A percentile compares a stretch with the other conserved stretches of the same genome.
phyloP scores from a whole-genome alignment of 2,329 filamentous ascomycete species.

The Claviceps africana region DNA sequence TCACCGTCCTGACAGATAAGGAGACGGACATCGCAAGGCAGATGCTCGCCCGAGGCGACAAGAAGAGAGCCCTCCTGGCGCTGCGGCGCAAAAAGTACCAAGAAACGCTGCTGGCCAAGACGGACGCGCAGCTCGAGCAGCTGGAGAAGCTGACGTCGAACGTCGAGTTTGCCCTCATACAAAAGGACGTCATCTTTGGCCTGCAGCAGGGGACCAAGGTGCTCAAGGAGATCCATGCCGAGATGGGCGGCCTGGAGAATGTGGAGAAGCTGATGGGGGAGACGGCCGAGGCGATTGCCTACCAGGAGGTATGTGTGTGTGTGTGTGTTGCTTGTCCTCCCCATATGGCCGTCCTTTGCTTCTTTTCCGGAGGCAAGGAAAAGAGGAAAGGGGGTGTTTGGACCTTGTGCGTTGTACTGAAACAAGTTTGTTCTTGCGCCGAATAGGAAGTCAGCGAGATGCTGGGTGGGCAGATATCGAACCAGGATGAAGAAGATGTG shows the following conservation, averaged over 20 bases:
- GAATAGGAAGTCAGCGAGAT: conserved; percentile 79
- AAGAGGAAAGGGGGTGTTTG: too few species aligned
- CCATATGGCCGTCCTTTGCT: background rate
- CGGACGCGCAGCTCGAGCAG: conserved; percentile 85
- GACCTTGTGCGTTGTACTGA: too few species aligned
- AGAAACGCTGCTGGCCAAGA: conserved; percentile 74
- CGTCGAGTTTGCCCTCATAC: conserved; percentile 91
- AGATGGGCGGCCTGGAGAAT: conserved; percentile 89
- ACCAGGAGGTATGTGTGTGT: conserved; percentile 64
- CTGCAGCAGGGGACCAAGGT: conserved; percentile 84
- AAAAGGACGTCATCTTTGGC: conserved; percentile 91
- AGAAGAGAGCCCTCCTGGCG: conserved; percentile 68
- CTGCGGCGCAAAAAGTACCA: conserved; percentile 95
- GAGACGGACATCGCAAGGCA: conserved; percentile 77
- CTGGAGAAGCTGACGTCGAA: conserved; percentile 75
- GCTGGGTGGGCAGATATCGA: conserved; percentile 75
- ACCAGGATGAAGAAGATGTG: conserved; percentile 93
- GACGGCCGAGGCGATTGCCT: conserved; percentile 76
- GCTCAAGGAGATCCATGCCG: conserved; percentile 76
- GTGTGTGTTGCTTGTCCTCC: background rate
- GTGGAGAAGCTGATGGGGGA: conserved; percentile 95
- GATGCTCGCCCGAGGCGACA: conserved; percentile 70
- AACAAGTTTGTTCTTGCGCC: background rate
- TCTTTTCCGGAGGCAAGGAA: background rate
- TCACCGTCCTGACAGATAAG: conserved; percentile 69